Percentiles rank a stretch among this genome's conserved stretches.
phyloP scores from a whole-genome alignment of 306 rosid species.

The Acacia acuminata region DNA sequence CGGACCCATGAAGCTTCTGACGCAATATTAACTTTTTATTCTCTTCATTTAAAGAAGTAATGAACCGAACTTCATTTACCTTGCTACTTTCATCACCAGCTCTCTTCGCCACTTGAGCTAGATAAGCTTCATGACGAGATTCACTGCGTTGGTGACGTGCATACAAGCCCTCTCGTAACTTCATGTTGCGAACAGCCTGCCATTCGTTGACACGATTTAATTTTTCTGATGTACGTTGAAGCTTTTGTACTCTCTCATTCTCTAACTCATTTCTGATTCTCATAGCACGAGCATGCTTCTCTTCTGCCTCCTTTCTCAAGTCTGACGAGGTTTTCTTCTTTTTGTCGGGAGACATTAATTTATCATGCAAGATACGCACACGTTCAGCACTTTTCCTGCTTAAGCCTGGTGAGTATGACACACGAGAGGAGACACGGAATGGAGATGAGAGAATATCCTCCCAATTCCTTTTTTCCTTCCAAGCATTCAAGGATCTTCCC shows the following conservation, averaged over 20 bases:
- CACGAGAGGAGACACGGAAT: conserved; percentile 77
- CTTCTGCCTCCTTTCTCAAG: conserved; percentile 89
- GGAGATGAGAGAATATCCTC: conserved; percentile 93
- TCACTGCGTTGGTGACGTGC: conserved; percentile 97
- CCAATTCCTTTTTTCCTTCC: conserved; percentile 99
- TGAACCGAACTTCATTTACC: conserved; percentile 96
- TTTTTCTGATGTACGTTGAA: conserved; percentile 90
- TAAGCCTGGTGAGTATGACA: conserved; percentile 80
- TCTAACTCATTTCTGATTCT: conserved; percentile 92
- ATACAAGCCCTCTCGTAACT: conserved; percentile 94
- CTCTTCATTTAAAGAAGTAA: conserved; percentile 93
- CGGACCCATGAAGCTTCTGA: conserved; percentile 97
- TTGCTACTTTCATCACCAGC: conserved; percentile 99
- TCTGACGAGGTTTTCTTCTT: conserved; percentile 86
- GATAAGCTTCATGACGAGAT: conserved; percentile 95
- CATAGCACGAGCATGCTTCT: conserved; percentile 97
- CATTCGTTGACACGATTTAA: conserved; percentile 84
- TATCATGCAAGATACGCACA: conserved; percentile 86
- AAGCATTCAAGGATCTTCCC: conserved; percentile 91
- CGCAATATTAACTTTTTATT: conserved; percentile 86
- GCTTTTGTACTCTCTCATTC: conserved; percentile 94
- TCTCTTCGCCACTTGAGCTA: conserved; percentile 97
- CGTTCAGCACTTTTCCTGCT: conserved; percentile 92
- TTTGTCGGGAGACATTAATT: conserved; percentile 95
- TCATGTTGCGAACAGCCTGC: conserved; percentile 91